Base-by-base conservation (phyloP, 176 grass and related monocot genomes). In the Calamus simplicifolius region DNA sequence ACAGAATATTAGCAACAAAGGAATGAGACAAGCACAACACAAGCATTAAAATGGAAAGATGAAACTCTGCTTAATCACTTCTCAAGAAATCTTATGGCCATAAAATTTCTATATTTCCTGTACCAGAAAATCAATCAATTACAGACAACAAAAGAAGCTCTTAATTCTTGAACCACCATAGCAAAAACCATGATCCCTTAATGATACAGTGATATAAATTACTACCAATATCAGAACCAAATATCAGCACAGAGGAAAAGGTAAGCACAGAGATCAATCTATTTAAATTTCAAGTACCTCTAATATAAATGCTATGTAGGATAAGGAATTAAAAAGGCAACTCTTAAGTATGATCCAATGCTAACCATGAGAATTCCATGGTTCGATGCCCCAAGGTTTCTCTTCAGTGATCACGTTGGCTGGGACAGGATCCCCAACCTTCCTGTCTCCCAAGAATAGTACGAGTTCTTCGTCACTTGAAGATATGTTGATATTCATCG, bases 381-480 rank as follows among this genome's bases (percentile, higher is more conserved):
- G 77, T 64, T 86, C 55, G 60, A 77, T 10, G 6, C 14, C 19
- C 16, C 25, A 70, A 51, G 63, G 30, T 57, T 57, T 26, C 25
- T 81, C 21, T 4, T 66, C 77, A 2, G 16, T 71, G 23, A 81
- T 0, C 17, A 77, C 77, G 5, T 86, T 73, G 3, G 38, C 25
- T 6, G 77, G 83, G 57, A 76, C 48, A 18, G 59, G 49, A 21
- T 86, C 73, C 14, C 56, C 18, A 0, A 38, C 54, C 69, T 77
- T 72, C 69, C 73, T 74, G 58, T 67, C 77, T 0, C 60, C 64
- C 27, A 86, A 23, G 57, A 81, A 81, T 18, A 49, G 70, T n/a
- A 86, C 35, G 62, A 66, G 73, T 49, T 86, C 73, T 67, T 73
- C 83, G 31, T 70, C 73, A 14, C 35, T 69, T 63, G 73, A 86